These are phyloP conservation scores for Inga laurina DNA, from an alignment of 306 rosid species.

Conservation along the genomic window DNA sequence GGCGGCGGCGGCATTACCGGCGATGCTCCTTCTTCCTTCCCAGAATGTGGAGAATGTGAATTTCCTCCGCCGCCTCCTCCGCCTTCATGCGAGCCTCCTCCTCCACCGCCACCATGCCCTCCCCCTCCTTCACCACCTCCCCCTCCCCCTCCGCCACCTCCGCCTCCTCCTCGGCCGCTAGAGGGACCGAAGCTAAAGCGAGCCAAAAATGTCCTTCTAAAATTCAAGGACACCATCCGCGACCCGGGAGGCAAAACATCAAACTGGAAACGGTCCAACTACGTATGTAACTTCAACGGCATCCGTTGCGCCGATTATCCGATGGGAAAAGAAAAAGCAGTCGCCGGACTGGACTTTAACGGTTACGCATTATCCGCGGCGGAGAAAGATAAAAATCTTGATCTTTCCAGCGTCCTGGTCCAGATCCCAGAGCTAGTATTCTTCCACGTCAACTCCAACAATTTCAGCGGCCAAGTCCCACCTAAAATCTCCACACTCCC, in stretches of 20 bases:
- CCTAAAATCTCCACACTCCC: neutral
- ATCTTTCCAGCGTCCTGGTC: conserved; percentile 27
- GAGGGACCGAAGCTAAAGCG: neutral
- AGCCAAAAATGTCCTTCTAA: neutral
- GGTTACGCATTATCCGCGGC: neutral
- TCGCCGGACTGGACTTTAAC: conserved; percentile 58
- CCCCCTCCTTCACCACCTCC: neutral
- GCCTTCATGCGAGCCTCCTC: neutral
- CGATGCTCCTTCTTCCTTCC: conserved; percentile 14
- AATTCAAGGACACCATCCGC: fast-evolving
- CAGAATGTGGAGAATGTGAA: neutral
- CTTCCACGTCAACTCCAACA: conserved; percentile 75
- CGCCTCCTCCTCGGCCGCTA: neutral
- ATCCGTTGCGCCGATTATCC: conserved; percentile 23
- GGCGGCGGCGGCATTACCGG: neutral
- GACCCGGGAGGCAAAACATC: neutral
- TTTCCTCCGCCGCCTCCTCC: neutral
- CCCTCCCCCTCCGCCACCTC: neutral
- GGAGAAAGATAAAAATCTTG: neutral
- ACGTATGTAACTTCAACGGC: conserved; percentile 35
- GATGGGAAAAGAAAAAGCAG: neutral
- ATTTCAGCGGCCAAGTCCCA: conserved; percentile 44
- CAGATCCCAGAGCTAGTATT: conserved; percentile 41
- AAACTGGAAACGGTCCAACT: neutral
- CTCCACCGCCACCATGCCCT: neutral